These are phyloP conservation scores for Urochloa ruziziensis DNA, from an alignment of 176 grass and related monocot species.

Conservation along the genomic window DNA sequence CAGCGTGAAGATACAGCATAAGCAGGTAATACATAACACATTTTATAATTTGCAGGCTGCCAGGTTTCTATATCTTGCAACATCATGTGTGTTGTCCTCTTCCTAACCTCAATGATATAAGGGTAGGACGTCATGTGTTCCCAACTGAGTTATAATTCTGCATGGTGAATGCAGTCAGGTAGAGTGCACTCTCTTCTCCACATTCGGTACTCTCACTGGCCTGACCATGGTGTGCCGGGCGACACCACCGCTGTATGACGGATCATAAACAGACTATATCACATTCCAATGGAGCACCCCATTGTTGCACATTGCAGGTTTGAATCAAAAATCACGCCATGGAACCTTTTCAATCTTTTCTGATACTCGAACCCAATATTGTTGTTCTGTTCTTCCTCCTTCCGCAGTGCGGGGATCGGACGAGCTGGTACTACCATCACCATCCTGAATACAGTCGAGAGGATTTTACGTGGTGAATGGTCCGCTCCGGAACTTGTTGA, in stretches of 20 bases:
- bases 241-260: slow-evolving; percentile 35
- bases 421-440: slow-evolving; percentile 73
- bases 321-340: background rate
- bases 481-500: slow-evolving; percentile 49
- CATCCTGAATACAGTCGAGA: slow-evolving; percentile 68
- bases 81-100: no score
- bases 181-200: slow-evolving; percentile 59
- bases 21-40: no score
- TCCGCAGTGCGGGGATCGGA: slow-evolving; percentile 75
- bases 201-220: slow-evolving; percentile 65
- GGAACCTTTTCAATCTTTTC: no score
- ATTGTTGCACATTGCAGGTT: slow-evolving; percentile 92
- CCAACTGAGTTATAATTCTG: background rate
- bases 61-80: no score
- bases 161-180: background rate
- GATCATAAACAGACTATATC: slow-evolving; percentile 56
- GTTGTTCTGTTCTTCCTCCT: background rate
- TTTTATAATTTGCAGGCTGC: no score
- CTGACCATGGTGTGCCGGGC: slow-evolving; percentile 61
- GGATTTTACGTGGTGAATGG: slow-evolving; percentile 64
- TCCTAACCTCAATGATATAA: no score
- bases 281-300: slow-evolving; percentile 40
- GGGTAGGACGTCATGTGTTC: no score
- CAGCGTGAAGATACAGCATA: no score
- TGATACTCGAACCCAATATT: background rate